phyloP scores from a whole-genome alignment of 2,329 filamentous ascomycete species.

The Claviceps sp. region DNA sequence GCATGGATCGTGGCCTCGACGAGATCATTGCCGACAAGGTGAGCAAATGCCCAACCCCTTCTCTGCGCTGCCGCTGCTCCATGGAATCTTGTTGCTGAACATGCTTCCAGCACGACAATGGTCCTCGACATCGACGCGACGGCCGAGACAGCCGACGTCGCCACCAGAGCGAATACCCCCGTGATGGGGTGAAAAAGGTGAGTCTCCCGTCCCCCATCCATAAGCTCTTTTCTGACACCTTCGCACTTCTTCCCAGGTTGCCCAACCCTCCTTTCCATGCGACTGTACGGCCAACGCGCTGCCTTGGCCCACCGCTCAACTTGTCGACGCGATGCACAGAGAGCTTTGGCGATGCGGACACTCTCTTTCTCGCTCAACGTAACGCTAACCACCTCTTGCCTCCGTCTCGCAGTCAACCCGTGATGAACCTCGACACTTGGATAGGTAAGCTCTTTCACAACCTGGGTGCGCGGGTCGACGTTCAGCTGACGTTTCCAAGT shows the following conservation, averaged over 20 bases:
- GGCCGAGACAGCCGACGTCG: slow-evolving; percentile 20
- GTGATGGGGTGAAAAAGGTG: slow-evolving; percentile 87
- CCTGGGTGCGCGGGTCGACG: slow-evolving; percentile 10
- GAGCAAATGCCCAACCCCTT: slow-evolving; percentile 8
- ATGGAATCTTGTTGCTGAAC: neutral
- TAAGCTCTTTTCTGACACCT: neutral
- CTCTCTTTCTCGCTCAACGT: slow-evolving; percentile 19
- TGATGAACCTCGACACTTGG: slow-evolving; percentile 52
- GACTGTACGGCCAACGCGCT: slow-evolving; percentile 14
- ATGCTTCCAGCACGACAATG: slow-evolving; percentile 16
- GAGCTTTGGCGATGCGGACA: slow-evolving; percentile 17
- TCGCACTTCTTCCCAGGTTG: slow-evolving; percentile 17
- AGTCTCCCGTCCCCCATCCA: slow-evolving; percentile 5
- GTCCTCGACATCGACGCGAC: slow-evolving; percentile 23
- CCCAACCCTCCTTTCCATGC: slow-evolving; percentile 17
- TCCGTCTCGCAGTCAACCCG: slow-evolving; percentile 43
- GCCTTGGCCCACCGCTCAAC: slow-evolving; percentile 17
- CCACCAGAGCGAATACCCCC: slow-evolving; percentile 41
- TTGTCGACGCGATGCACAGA: slow-evolving; percentile 17
- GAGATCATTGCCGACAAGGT: slow-evolving; percentile 42
- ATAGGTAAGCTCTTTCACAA: slow-evolving; percentile 41
- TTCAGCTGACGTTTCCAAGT: slow-evolving; percentile 27
- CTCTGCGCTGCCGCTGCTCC: neutral
- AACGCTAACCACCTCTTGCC: slow-evolving; percentile 15
- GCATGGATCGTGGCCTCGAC: slow-evolving; percentile 42